A percentile compares a stretch with the other conserved stretches of the same genome.
phyloP scores from a whole-genome alignment of 768 basidiomycete species.

The Lepiota subincarnata region DNA sequence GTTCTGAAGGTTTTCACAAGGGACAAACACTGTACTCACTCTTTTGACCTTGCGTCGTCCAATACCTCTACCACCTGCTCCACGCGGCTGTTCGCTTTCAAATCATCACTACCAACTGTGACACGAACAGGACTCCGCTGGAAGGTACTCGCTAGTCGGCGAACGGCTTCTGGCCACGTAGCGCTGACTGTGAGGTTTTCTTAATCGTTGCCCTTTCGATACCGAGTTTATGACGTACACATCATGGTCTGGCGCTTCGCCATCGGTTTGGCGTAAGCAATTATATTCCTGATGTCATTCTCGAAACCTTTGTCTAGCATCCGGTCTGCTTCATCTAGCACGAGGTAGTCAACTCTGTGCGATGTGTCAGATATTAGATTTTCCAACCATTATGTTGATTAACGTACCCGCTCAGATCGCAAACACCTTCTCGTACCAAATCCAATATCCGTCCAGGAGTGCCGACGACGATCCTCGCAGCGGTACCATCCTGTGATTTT shows the following conservation, averaged over 20 bases:
- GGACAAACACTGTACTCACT: constrained; percentile 47
- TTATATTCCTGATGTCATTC: constrained; percentile 92
- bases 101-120: constrained; percentile 92
- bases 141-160: constrained; percentile 85
- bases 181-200: constrained; percentile 68
- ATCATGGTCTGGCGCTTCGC: constrained; percentile 86
- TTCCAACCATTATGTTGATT: neutral
- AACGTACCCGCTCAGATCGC: constrained; percentile 73
- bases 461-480: constrained; percentile 82
- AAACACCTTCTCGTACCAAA: constrained; percentile 80
- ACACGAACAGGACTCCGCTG: constrained; percentile 81
- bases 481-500: constrained; percentile 42
- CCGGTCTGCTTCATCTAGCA: constrained; percentile 95
- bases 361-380: constrained; percentile 5
- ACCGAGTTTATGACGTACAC: constrained; percentile 57
- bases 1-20: neutral
- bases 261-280: constrained; percentile 64
- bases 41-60: constrained; percentile 79
- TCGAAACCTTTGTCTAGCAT: constrained; percentile 99
- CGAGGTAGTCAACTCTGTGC: constrained; percentile 79
- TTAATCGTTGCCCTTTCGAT: neutral
- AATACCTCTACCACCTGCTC: constrained; percentile 92
- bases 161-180: constrained; percentile 96
- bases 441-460: constrained; percentile 94
- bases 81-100: constrained; percentile 93